Evolutionary conservation across 2,329 filamentous ascomycete genomes (phyloP), one percentile per base, ranked within the genome.

Genomic region (Aspergillus fructus): DNA sequence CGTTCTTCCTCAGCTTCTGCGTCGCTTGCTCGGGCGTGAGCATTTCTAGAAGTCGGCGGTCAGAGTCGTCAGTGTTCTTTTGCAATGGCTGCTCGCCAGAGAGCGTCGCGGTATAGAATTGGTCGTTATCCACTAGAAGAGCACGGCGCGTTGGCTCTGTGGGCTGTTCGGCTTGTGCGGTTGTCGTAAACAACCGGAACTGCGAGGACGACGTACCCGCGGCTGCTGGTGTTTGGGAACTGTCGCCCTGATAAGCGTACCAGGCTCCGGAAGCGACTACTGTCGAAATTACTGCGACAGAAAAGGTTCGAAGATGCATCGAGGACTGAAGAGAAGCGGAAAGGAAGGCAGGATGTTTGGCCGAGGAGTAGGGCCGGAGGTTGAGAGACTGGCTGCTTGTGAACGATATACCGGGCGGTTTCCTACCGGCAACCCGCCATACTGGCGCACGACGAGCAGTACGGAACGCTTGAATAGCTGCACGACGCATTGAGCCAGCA

Each of bases 11-110:
- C 68, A 99, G 79, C 79, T 93, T 96, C 68, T 91, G 85, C 13
- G 92, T 96, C 23, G 91, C 92, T 81, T 99, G 93, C 58, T 97
- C 93, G 1, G 93, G 90, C 11, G 90, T 96, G 75, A 99, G 81
- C 93, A 99, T 99, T 79, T 97, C 93, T 59, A 99, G 81, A 34
- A 97, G 89, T 70, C 89, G 91, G 63, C 89, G 85, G 30, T 92
- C 91, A 72, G 89, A 89, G 71, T 91, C 89, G 76, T 93, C 89
- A 3, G 89, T 91, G 67, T 90, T 85, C 78, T 99, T 99, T 46
- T 89, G 90, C 59, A 99, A 85, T 19, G 93, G 92, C 6, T 87
- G 89, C 68, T 96, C 90, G 58, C 90, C 91, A 17, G 91, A 86
- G 61, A 97, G 88, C 8, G 90, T 90, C 23, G 90, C 90, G 11